phyloP scores from a whole-genome alignment of 768 basidiomycete genomes.

The Floccularia luteovirens region DNA sequence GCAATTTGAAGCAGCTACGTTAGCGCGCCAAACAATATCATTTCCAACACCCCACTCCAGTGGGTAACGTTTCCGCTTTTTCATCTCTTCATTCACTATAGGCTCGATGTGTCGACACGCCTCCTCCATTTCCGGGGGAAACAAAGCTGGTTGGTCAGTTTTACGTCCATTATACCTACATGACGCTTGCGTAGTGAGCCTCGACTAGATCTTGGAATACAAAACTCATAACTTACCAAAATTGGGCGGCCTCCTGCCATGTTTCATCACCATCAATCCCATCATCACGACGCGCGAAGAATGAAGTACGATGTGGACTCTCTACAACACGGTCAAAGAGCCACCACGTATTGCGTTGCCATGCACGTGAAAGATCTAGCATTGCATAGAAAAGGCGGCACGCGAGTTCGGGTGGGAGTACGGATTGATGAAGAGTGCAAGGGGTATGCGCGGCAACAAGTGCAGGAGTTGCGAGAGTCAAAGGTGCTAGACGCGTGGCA shows the following conservation, averaged over 20 bases:
- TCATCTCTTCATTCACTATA: conserved; percentile 65
- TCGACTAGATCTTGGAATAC: not conserved
- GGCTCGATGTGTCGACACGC: conserved; percentile 66
- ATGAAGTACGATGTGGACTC: conserved; percentile 78
- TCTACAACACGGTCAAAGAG: conserved; percentile 76
- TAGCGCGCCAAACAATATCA: conserved; percentile 33
- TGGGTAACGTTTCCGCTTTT: conserved; percentile 48
- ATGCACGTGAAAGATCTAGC: conserved; percentile 50
- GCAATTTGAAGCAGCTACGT: conserved; percentile 81
- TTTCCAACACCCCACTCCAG: conserved; percentile 55
- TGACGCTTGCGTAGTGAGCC: conserved; percentile 1
- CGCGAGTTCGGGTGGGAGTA: conserved; percentile 71
- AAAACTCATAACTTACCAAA: conserved; percentile 42
- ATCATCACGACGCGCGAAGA: conserved; percentile 53
- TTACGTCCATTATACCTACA: conserved; percentile 74
- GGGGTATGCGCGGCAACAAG: conserved; percentile 66
- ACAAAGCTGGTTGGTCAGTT: conserved; percentile 46
- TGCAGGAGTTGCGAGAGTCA: conserved; percentile 53
- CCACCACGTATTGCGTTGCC: conserved; percentile 81
- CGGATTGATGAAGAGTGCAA: conserved; percentile 63
- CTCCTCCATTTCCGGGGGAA: conserved; percentile 69
- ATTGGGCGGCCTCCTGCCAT: conserved; percentile 70
- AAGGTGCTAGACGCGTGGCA: conserved; percentile 41
- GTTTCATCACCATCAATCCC: conserved; percentile 34
- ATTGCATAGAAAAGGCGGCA: conserved; percentile 69